These are phyloP conservation scores for Corymbia calophylla DNA, from an alignment of 441 rosid species.

Conservation along the genomic window DNA sequence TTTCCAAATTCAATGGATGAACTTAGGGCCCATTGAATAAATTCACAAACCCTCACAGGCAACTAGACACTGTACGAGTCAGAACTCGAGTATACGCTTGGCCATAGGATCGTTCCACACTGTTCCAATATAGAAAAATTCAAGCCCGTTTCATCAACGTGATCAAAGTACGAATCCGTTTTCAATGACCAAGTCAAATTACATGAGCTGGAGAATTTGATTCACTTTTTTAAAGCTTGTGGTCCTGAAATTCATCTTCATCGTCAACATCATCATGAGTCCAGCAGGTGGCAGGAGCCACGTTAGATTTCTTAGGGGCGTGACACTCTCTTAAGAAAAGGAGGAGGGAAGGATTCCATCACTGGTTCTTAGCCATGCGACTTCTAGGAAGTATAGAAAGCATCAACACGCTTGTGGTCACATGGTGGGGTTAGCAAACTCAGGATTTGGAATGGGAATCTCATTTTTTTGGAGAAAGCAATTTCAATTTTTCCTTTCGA, in stretches of 20 bases:
- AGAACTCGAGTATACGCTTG: rapidly evolving
- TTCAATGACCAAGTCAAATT: background rate
- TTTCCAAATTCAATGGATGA: background rate
- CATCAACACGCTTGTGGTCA: background rate
- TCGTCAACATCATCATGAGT: background rate
- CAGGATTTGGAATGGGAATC: background rate
- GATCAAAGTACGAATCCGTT: background rate
- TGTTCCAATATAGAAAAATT: background rate
- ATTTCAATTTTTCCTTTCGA: background rate
- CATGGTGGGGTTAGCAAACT: background rate
- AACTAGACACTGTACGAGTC: rapidly evolving
- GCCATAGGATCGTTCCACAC: rapidly evolving
- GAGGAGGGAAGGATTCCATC: background rate
- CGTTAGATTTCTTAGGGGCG: background rate
- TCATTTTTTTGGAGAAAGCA: background rate
- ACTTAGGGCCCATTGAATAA: rapidly evolving
- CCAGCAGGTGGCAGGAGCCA: background rate
- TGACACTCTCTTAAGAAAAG: background rate
- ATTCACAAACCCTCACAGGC: background rate
- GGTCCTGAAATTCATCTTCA: background rate
- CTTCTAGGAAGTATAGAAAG: background rate
- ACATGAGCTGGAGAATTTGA: background rate
- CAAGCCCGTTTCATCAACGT: background rate
- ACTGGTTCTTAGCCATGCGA: background rate
- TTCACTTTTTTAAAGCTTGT: background rate